Evolutionary conservation across 2,329 filamentous ascomycete species (phyloP).

Genomic region (Ophiostoma sp.): DNA sequence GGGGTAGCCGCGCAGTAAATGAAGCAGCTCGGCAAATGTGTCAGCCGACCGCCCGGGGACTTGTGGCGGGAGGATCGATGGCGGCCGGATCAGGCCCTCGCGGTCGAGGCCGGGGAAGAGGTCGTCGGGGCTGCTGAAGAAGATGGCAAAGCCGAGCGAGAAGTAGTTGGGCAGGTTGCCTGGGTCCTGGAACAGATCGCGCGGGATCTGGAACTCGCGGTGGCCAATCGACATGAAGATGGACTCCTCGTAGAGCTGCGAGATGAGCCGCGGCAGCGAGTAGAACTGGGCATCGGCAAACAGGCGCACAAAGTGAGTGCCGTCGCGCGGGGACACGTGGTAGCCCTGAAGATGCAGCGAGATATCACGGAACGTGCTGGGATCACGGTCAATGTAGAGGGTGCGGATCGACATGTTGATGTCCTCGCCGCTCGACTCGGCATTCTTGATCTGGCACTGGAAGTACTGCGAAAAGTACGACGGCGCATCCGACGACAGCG

Average conservation of each 20-base stretch:
- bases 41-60: conserved; percentile 79
- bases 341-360: conserved; percentile 89
- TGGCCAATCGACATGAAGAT: conserved; percentile 90
- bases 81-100: conserved; percentile 73
- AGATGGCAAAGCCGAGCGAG: conserved; percentile 79
- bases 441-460: conserved; percentile 67
- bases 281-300: conserved; percentile 97
- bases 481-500: conserved; percentile 73
- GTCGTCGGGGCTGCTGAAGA: conserved; percentile 74
- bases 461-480: conserved; percentile 98
- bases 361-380: conserved; percentile 82
- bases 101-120: conserved; percentile 82
- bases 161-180: conserved; percentile 97
- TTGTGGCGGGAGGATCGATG: conserved; percentile 74
- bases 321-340: conserved; percentile 74
- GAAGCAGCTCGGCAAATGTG: conserved; percentile 75
- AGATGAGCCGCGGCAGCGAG: conserved; percentile 71
- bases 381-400: conserved; percentile 92
- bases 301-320: conserved; percentile 81
- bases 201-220: conserved; percentile 81
- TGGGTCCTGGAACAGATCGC: conserved; percentile 76
- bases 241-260: conserved; percentile 83
- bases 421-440: conserved; percentile 52
- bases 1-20: conserved; percentile 77
- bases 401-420: conserved; percentile 57